A percentile compares a stretch with the other conserved stretches of the same genome.
Conservation (phyloP, 257 asterid species). For the Nicotiana obtusifolia region DNA sequence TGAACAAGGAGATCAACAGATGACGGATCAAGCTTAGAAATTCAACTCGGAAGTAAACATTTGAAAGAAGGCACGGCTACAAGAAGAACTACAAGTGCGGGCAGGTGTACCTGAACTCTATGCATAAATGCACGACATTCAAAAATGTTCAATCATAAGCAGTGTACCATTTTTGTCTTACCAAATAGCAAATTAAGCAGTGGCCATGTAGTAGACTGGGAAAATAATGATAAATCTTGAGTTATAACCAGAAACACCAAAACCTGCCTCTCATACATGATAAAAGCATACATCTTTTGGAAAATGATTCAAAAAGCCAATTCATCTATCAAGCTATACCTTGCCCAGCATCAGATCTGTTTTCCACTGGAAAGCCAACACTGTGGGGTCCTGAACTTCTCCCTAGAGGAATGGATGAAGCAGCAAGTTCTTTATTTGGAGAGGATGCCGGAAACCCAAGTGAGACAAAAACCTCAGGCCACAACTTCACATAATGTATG, state of each 20-base stretch:
- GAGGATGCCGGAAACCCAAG: slow-evolving; percentile 56
- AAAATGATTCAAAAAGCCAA: slow-evolving; percentile 5
- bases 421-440: slow-evolving; percentile 22
- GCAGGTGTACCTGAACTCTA: neutral
- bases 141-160: neutral
- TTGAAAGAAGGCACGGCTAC: neutral
- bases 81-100: neutral
- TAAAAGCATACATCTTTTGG: neutral
- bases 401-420: slow-evolving; percentile 25
- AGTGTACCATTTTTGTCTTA: neutral
- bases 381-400: slow-evolving; percentile 24
- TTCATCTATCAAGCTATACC: slow-evolving; percentile 33
- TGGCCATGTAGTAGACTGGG: neutral
- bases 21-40: neutral
- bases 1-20: neutral
- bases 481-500: slow-evolving; percentile 52
- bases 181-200: neutral
- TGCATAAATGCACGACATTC: neutral
- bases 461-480: slow-evolving; percentile 66
- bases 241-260: neutral
- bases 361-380: slow-evolving; percentile 18
- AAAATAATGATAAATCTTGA: neutral
- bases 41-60: neutral
- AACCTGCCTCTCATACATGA: neutral
- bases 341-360: slow-evolving; percentile 27